Conservation (phyloP, 2,329 filamentous ascomycete genomes). For the Nannizziopsis barbatae region DNA sequence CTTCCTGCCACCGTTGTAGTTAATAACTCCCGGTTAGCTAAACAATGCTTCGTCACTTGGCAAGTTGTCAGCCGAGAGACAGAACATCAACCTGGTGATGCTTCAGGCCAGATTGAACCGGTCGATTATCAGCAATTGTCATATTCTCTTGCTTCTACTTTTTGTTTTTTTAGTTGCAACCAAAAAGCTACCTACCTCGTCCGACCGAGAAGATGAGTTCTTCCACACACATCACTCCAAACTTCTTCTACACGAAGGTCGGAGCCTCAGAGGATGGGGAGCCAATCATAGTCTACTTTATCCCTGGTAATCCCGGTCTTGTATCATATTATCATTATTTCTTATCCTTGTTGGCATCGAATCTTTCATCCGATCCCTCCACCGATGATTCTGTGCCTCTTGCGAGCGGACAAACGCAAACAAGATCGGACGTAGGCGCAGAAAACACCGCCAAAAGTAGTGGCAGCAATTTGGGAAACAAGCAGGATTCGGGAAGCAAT, state of each 20-base stretch:
- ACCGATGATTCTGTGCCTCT: not conserved
- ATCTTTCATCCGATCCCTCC: conserved; percentile 14
- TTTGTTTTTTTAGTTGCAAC: not conserved
- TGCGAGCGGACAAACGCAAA: not conserved
- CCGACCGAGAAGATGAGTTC: not conserved
- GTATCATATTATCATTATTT: conserved; percentile 41
- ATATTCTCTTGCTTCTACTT: not conserved
- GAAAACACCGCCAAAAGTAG: not conserved
- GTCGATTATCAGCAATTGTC: too few relatives aligned
- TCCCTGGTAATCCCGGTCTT: conserved; percentile 42
- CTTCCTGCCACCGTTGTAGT: too few relatives aligned
- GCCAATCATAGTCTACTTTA: conserved; percentile 34
- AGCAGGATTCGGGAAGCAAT: too few relatives aligned
- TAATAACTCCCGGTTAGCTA: too few relatives aligned
- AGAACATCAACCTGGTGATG: too few relatives aligned
- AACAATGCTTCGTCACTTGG: too few relatives aligned
- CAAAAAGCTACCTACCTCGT: not conserved
- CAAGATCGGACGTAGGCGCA: not conserved
- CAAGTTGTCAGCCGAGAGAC: too few relatives aligned
- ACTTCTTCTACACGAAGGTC: conserved; percentile 23
- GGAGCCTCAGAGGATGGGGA: conserved; percentile 15
- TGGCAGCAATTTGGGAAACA: too few relatives aligned
- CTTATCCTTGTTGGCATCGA: conserved; percentile 27
- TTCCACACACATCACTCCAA: conserved; percentile 18
- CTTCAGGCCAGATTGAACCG: too few relatives aligned